Percentiles rank a stretch among this genome's conserved stretches.
Conservation (phyloP, 2,329 filamentous ascomycete species). For the Hypoxylon sp. region DNA sequence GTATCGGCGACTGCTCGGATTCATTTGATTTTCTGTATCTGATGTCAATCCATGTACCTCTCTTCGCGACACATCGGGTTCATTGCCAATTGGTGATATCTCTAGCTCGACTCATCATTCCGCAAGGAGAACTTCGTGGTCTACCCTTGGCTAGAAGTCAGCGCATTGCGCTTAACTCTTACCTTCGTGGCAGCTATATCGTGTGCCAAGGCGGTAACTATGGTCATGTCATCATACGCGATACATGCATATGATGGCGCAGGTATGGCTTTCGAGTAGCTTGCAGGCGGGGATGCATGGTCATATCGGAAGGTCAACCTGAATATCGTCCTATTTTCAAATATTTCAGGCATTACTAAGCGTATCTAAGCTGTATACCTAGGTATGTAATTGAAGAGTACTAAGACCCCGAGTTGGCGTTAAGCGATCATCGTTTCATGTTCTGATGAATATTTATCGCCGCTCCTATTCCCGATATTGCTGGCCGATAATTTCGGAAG, state of each 20-base stretch:
- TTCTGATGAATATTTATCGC: neutral
- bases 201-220: neutral
- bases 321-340: neutral
- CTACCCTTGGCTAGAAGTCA: neutral
- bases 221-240: no score
- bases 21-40: neutral
- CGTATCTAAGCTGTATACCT: no score
- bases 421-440: neutral
- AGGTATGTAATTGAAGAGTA: no score
- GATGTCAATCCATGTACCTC: neutral
- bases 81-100: conserved; percentile 2
- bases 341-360: neutral
- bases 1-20: neutral
- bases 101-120: neutral
- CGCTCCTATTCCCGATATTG: neutral
- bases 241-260: neutral
- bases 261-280: neutral
- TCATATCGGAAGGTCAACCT: neutral
- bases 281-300: neutral
- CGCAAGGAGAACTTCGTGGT: neutral
- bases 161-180: neutral
- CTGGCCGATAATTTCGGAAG: neutral
- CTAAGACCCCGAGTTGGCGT: neutral
- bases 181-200: neutral
- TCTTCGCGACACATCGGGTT: neutral